phyloP scores from a whole-genome alignment of 805 yeast species.

The Teunomyces barrocoloradensis region DNA sequence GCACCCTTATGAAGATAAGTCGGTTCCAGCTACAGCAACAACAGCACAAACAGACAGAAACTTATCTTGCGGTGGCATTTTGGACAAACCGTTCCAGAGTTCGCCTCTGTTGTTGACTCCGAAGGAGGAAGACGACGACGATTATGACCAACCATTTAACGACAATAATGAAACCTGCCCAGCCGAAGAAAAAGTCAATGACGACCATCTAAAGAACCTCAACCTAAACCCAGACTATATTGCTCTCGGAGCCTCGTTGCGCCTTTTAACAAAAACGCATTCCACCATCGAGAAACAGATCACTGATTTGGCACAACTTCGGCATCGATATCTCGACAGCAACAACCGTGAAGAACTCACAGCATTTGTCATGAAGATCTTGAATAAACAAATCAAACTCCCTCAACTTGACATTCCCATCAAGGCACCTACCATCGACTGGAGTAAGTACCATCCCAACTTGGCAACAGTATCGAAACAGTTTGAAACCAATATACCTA shows the following conservation, averaged over 20 bases:
- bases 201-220: constrained; percentile 11
- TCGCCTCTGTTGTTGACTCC: constrained; percentile 40
- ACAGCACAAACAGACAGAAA: no score
- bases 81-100: constrained; percentile 24
- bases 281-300: constrained; percentile 28
- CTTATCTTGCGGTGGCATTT: neutral
- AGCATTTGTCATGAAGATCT: constrained; percentile 32
- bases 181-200: constrained; percentile 3
- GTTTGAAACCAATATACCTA: constrained; percentile 10
- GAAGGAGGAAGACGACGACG: constrained; percentile 30
- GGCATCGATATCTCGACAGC: constrained; percentile 16
- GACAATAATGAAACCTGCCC: constrained; percentile 5
- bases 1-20: constrained; percentile 1
- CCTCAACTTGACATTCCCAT: constrained; percentile 34
- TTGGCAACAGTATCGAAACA: constrained; percentile 21
- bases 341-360: constrained; percentile 23
- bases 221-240: constrained; percentile 36
- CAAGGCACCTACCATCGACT: constrained; percentile 34
- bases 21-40: neutral
- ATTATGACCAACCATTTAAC: constrained; percentile 1
- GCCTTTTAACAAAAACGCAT: constrained; percentile 24
- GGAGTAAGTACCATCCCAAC: constrained; percentile 36
- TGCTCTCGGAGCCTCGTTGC: constrained; percentile 30
- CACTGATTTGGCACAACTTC: constrained; percentile 27
- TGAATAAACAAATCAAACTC: constrained; percentile 30